Evolutionary conservation across 208 protist genomes (phyloP).

Genomic region (Trypanosoma brucei): DNA sequence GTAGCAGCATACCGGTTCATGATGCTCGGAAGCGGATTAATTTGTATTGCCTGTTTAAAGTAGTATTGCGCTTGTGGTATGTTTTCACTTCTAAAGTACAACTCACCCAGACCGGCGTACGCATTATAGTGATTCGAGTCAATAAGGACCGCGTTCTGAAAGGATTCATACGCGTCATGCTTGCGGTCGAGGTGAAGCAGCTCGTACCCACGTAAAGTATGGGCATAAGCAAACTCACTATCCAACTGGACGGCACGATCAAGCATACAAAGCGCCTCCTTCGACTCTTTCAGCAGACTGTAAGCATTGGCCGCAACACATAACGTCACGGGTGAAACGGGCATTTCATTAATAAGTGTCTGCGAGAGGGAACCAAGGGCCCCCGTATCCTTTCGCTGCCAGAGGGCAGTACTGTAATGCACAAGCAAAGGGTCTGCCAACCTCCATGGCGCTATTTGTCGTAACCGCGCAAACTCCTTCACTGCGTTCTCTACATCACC

Average conservation of each 20-base stretch:
- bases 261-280: constrained; percentile 93
- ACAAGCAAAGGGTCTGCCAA: constrained; percentile 51
- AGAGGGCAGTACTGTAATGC: constrained; percentile 95
- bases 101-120: constrained; percentile 94
- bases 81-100: constrained; percentile 91
- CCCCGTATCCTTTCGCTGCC: constrained; percentile 89
- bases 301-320: constrained; percentile 94
- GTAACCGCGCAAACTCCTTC: constrained; percentile 41
- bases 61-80: constrained; percentile 85
- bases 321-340: constrained; percentile 79
- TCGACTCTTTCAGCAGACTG: constrained; percentile 91
- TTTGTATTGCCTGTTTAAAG: constrained; percentile 81
- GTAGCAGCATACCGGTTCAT: constrained; percentile 73
- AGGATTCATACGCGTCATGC: constrained; percentile 85
- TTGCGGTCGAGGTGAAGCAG: constrained; percentile 91
- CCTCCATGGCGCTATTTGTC: constrained; percentile 50
- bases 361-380: constrained; percentile 87
- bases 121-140: constrained; percentile 94
- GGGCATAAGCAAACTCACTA: constrained; percentile 85
- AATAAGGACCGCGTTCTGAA: constrained; percentile 85
- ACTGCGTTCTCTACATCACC: constrained; percentile 59
- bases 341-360: constrained; percentile 83
- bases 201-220: constrained; percentile 94
- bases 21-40: constrained; percentile 79
- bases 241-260: constrained; percentile 88